Base-by-base conservation (phyloP, 2,329 filamentous ascomycete species). In the Ophiostoma montium region DNA sequence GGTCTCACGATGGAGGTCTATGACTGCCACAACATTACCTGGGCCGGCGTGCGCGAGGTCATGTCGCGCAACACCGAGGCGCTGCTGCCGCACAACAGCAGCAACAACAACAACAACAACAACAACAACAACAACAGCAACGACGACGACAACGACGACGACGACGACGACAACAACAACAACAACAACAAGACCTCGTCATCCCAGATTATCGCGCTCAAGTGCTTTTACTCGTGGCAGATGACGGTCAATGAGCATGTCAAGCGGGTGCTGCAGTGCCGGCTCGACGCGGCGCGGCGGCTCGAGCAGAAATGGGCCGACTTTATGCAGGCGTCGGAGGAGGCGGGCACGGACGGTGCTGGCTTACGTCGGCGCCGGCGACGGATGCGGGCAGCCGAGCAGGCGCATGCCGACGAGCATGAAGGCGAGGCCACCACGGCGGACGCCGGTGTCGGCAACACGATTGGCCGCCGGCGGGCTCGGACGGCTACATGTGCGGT, bases 201-300 rank as follows among this genome's bases (percentile, higher is more conserved):
- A 0, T 76, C 78, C 1, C 82, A 95, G 61, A 78, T 94, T 50
- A 87, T 96, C 52, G 72, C 80, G 6, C 73, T 96, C 39, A 95
- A 95, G 64, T 94, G 88, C 65, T 96, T 90, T 68, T 94, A 94
- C 63, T 87, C 84, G 38, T 95, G 86, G 78, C 90, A 96, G 66
- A 86, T 86, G 67, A 95, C 88, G 0, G 88, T 95, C 5, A 84
- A 95, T 56, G 88, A 95, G 63, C 90, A 96, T 64, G 88, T 81
- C 48, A 90, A 89, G 67, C 78, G 89, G 4, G 86, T 95, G 1
- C 64, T 94, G 47, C 72, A 77, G 5, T 86, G 86, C 7, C 85
- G 95, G 53, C 75, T 87, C 51, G 70, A 72, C 0, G 74, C 84
- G 1, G 92, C 92, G 1, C 74, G 72, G 35, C 72, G 86, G n/a